phyloP scores from a whole-genome alignment of 116 monocot species.

The Cymodocea nodosa region DNA sequence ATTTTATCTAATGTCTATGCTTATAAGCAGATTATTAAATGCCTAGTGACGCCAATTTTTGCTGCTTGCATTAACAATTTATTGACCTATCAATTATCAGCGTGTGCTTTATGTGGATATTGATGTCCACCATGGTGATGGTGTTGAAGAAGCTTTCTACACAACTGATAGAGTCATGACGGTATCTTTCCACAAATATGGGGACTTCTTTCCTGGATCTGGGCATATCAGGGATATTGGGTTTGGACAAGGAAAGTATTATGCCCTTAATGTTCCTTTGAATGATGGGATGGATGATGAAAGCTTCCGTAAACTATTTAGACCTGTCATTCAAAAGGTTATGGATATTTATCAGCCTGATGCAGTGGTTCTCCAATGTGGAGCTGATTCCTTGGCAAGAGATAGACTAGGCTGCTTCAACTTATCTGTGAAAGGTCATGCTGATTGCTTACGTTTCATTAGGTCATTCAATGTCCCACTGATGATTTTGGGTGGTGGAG shows the following conservation, averaged over 20 bases:
- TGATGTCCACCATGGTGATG: conserved; percentile 94
- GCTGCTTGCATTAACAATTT: neutral
- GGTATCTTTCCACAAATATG: conserved; percentile 86
- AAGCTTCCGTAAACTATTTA: conserved; percentile 60
- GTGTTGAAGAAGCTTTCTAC: conserved; percentile 93
- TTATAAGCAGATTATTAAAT: neutral
- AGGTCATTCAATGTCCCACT: conserved; percentile 88
- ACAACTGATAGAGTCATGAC: conserved; percentile 91
- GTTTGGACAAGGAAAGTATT: conserved; percentile 57
- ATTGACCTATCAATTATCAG: conserved; percentile 32
- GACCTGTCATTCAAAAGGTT: conserved; percentile 59
- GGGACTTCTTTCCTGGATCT: conserved; percentile 89
- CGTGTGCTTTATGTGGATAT: conserved; percentile 91
- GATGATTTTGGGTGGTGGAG: conserved; percentile 89
- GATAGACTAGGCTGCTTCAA: conserved; percentile 88
- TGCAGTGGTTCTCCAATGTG: conserved; percentile 85
- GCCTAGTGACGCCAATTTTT: neutral
- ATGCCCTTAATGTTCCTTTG: conserved; percentile 84
- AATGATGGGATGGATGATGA: conserved; percentile 86
- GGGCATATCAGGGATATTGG: conserved; percentile 84
- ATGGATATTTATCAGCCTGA: conserved; percentile 93
- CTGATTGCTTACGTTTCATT: conserved; percentile 75
- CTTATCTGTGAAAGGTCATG: conserved; percentile 79
- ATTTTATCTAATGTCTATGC: neutral
- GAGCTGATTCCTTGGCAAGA: conserved; percentile 80